Conservation (phyloP, 371 early-diverging fungal genomes). For the Choanephora cucurbitarum region DNA sequence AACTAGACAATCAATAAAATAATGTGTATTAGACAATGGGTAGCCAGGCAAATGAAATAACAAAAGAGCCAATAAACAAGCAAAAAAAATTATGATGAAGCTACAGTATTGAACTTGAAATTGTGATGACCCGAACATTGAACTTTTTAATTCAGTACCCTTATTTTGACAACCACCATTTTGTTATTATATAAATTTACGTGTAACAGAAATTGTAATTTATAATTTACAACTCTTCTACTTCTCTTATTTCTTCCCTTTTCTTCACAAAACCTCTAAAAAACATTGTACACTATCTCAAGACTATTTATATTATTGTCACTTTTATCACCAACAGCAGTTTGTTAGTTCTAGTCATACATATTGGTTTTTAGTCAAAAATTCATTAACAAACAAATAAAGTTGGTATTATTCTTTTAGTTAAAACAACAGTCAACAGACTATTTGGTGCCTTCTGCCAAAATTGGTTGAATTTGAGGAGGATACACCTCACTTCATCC, state of each 20-base stretch:
- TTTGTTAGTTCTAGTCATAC: not conserved
- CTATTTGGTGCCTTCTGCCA: constrained; percentile 6
- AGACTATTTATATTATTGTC: not conserved
- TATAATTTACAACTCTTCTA: not conserved
- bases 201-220: not conserved
- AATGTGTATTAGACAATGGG: too few species aligned
- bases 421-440: not conserved
- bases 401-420: not conserved
- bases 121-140: not conserved
- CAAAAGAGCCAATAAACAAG: too few species aligned
- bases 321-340: not conserved
- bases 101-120: too few species aligned
- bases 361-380: not conserved
- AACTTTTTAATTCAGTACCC: not conserved
- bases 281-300: not conserved
- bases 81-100: too few species aligned
- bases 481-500: not conserved
- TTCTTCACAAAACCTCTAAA: not conserved
- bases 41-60: too few species aligned
- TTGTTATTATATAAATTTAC: constrained; percentile 1
- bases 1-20: too few species aligned
- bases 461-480: not conserved
- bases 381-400: not conserved
- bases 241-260: not conserved
- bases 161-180: not conserved